Evolutionary conservation across 306 rosid species (phyloP).

Genomic region (Gleditsia sinensis): DNA sequence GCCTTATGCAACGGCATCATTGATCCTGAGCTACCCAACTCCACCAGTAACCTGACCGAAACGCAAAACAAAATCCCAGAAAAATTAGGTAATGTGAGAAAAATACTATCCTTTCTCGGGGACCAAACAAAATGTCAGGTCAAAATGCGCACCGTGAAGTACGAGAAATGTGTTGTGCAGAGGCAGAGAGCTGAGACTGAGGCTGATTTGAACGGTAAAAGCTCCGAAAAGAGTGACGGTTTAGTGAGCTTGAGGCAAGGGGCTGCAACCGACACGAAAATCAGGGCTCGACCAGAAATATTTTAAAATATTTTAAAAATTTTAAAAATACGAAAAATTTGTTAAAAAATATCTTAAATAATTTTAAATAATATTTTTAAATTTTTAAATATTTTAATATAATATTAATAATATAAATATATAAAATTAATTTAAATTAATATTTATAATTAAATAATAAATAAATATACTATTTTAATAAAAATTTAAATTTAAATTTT

Average conservation of each 20-base stretch:
- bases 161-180: constrained; percentile 43
- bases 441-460: no score
- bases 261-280: constrained; percentile 49
- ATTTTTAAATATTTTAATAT: no score
- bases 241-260: constrained; percentile 36
- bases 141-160: constrained; percentile 41
- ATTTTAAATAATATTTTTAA: no score
- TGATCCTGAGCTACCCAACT: constrained; percentile 54
- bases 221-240: constrained; percentile 27
- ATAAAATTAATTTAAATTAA: no score
- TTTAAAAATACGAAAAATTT: no score
- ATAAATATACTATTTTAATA: no score
- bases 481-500: no score
- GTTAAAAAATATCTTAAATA: no score
- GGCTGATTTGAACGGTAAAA: constrained; percentile 39
- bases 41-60: constrained; percentile 50
- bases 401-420: no score
- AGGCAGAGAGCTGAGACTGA: constrained; percentile 32
- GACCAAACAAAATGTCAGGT: background rate
- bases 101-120: background rate
- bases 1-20: constrained; percentile 64
- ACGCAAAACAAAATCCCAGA: background rate
- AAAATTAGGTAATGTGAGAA: background rate
- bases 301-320: no score
- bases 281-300: no score